Conservation (phyloP, 768 basidiomycete genomes). For the Lepiota brunneoincarnata region DNA sequence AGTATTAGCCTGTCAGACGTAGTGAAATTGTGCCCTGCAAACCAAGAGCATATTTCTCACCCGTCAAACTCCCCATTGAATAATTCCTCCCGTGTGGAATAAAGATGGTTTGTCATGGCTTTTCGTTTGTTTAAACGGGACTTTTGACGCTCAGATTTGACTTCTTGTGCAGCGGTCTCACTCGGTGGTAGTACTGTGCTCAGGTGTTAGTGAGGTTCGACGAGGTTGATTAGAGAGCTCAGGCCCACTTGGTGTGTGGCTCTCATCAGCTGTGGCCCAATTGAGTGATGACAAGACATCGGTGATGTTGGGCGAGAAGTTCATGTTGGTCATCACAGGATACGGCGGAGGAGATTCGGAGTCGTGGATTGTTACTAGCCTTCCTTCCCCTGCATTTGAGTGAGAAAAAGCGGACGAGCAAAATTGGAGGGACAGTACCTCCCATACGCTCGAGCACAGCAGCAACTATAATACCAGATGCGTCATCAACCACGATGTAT, state of each 20-base stretch:
- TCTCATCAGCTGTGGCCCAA: constrained; percentile 86
- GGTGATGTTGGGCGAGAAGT: constrained; percentile 62
- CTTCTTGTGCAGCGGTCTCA: constrained; percentile 54
- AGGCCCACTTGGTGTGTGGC: constrained; percentile 62
- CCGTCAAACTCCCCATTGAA: constrained; percentile 89
- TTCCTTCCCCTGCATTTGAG: constrained; percentile 61
- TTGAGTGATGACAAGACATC: constrained; percentile 69
- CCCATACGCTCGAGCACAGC: constrained; percentile 86
- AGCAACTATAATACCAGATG: constrained; percentile 83
- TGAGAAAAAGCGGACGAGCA: neutral
- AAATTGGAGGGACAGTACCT: constrained; percentile 38
- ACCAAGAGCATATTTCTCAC: constrained; percentile 36
- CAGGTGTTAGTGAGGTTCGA: constrained; percentile 8
- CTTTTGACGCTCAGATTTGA: constrained; percentile 72
- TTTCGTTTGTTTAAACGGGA: constrained; percentile 75
- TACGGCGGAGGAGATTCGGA: constrained; percentile 92
- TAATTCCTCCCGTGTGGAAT: constrained; percentile 70
- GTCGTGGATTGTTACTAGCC: constrained; percentile 81
- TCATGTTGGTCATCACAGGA: constrained; percentile 81
- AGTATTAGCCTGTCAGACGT: constrained; percentile 59
- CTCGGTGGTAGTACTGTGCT: constrained; percentile 54
- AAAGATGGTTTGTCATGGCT: constrained; percentile 58
- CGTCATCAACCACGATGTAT: constrained; percentile 89
- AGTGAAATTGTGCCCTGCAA: neutral
- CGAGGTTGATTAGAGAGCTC: neutral